Percentiles rank a stretch among this genome's conserved stretches.
Evolutionary conservation across 768 basidiomycete species (phyloP).

Genomic region (Lepiota venenata): DNA sequence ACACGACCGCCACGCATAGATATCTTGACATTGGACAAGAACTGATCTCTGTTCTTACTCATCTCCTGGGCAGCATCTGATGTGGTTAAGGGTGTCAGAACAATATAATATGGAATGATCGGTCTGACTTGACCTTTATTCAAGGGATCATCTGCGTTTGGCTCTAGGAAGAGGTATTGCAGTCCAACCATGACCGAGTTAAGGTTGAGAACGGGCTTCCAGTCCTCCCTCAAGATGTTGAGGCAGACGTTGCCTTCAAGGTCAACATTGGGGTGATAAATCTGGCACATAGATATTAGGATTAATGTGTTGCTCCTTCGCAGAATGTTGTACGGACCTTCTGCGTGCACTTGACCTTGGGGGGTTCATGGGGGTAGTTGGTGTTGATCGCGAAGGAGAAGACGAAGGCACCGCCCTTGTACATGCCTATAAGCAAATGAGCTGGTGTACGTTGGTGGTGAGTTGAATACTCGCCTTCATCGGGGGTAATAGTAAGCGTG

Average conservation of each 20-base stretch:
- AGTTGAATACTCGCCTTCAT: slow-evolving; percentile 69
- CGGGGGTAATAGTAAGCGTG: slow-evolving; percentile 90
- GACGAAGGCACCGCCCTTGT: slow-evolving; percentile 89
- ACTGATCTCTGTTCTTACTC: slow-evolving; percentile 81
- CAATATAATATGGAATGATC: not conserved
- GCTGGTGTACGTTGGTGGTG: not conserved
- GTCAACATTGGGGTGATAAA: slow-evolving; percentile 99
- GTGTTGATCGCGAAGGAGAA: slow-evolving; percentile 97
- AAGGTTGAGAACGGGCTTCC: slow-evolving; percentile 98
- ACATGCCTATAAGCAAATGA: slow-evolving; percentile 70
- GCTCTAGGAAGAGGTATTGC: slow-evolving; percentile 98
- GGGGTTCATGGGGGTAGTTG: slow-evolving; percentile 99
- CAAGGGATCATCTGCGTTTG: slow-evolving; percentile 96
- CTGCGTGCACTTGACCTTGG: slow-evolving; percentile 97
- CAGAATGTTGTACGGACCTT: slow-evolving; percentile 52
- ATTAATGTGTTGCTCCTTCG: slow-evolving; percentile 9
- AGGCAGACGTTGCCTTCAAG: slow-evolving; percentile 97
- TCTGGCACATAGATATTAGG: slow-evolving; percentile 43
- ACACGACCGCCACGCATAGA: slow-evolving; percentile 83
- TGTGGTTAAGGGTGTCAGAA: slow-evolving; percentile 8
- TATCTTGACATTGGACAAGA: slow-evolving; percentile 78
- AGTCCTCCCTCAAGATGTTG: slow-evolving; percentile 98
- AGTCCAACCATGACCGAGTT: slow-evolving; percentile 98
- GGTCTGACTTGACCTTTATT: slow-evolving; percentile 80
- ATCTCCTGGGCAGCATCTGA: slow-evolving; percentile 96